phyloP scores from a whole-genome alignment of 768 basidiomycete genomes.

The Daedaleopsis nitida region DNA sequence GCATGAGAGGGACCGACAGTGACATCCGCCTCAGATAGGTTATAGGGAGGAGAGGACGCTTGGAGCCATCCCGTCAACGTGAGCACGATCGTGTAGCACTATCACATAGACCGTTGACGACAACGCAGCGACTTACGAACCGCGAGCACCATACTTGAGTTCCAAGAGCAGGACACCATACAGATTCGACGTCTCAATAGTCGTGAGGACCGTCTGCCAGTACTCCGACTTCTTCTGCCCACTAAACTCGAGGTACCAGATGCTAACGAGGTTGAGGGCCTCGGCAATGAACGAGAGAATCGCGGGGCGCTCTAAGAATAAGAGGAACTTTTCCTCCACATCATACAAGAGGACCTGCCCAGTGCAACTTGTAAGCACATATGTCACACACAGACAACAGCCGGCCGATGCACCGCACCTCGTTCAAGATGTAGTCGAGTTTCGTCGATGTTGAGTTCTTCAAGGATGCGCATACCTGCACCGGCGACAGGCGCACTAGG shows the following conservation, averaged over 20 bases:
- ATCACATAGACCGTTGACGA: not conserved
- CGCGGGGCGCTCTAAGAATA: slow-evolving; percentile 74
- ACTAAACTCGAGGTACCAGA: slow-evolving; percentile 69
- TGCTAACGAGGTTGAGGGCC: slow-evolving; percentile 60
- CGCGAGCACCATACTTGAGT: slow-evolving; percentile 84
- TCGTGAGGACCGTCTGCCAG: slow-evolving; percentile 69
- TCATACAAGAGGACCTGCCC: slow-evolving; percentile 60
- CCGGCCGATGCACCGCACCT: slow-evolving; percentile 34
- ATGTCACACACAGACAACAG: not conserved
- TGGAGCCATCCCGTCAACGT: too few relatives aligned
- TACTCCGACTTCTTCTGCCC: slow-evolving; percentile 44
- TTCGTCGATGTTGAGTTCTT: slow-evolving; percentile 69
- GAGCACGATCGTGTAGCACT: too few relatives aligned
- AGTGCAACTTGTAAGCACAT: slow-evolving; percentile 1
- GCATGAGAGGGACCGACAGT: too few relatives aligned
- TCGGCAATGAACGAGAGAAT: slow-evolving; percentile 74
- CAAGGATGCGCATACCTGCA: slow-evolving; percentile 52
- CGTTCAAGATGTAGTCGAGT: slow-evolving; percentile 64
- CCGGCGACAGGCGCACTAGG: slow-evolving; percentile 38
- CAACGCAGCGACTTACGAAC: slow-evolving; percentile 56
- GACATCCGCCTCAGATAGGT: too few relatives aligned
- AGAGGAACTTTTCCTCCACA: slow-evolving; percentile 68
- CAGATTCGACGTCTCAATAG: slow-evolving; percentile 79
- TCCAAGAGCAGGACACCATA: slow-evolving; percentile 84
- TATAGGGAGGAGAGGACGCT: too few relatives aligned